Conservation (phyloP, 2,329 filamentous ascomycete genomes). For the Aspergillus flavus region DNA sequence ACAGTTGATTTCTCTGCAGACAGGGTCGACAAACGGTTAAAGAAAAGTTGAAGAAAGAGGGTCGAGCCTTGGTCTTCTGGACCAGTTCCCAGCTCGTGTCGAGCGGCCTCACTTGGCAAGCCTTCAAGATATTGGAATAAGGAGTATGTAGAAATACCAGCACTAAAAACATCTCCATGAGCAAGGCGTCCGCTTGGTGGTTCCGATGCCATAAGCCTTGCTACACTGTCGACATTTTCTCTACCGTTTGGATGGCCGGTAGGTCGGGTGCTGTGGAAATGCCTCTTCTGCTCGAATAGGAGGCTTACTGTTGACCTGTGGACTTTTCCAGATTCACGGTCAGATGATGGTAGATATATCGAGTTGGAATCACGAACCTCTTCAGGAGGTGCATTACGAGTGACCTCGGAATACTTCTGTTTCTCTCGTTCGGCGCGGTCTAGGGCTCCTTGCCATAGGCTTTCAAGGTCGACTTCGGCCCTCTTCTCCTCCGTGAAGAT, state of each 20-base stretch:
- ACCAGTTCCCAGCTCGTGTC: conserved; percentile 39
- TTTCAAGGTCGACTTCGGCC: conserved; percentile 67
- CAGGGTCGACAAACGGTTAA: conserved; percentile 33
- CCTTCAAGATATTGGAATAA: conserved; percentile 32
- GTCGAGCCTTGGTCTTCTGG: conserved; percentile 43
- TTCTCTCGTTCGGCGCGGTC: conserved; percentile 43
- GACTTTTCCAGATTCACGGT: conserved; percentile 19
- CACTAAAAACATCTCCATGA: neutral
- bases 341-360: conserved; percentile 24
- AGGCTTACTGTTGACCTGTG: conserved; percentile 21
- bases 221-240: neutral
- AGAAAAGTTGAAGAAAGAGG: conserved; percentile 46
- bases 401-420: conserved; percentile 33
- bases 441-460: conserved; percentile 59
- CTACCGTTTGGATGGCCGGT: neutral
- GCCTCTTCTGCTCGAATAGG: conserved; percentile 31
- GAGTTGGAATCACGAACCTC: conserved; percentile 28
- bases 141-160: conserved; percentile 16
- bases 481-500: conserved; percentile 73
- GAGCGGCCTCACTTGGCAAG: conserved; percentile 34
- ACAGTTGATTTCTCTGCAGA: conserved; percentile 34
- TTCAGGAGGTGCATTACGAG: conserved; percentile 22
- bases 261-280: conserved; percentile 26
- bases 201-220: neutral
- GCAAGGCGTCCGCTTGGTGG: neutral